Conservation (phyloP, 2,329 filamentous ascomycete species). For the Colletotrichum eremochloae region DNA sequence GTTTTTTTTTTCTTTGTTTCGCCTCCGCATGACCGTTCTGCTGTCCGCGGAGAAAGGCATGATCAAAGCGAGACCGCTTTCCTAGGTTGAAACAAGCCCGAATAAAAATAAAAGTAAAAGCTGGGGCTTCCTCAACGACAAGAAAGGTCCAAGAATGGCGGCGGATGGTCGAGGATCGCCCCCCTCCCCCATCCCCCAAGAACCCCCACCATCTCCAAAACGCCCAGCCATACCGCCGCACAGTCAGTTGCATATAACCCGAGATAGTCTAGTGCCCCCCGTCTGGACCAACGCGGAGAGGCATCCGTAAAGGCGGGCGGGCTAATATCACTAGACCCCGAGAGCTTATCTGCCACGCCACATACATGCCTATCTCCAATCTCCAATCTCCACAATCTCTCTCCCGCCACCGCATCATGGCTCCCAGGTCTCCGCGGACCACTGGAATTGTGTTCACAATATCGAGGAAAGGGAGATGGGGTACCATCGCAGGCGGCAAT, state of each 20-base stretch:
- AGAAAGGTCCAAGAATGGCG: background rate
- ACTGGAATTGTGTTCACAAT: background rate
- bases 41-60: background rate
- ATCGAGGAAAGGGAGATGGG: no score
- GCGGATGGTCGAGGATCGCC: background rate
- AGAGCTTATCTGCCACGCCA: constrained; percentile 27
- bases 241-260: background rate
- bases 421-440: constrained; percentile 23
- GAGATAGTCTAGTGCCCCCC: no score
- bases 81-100: background rate
- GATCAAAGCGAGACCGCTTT: background rate
- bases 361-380: constrained; percentile 3
- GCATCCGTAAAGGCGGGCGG: background rate
- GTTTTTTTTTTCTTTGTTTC: background rate
- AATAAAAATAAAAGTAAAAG: background rate
- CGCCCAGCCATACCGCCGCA: no score
- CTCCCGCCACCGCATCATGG: constrained; percentile 9
- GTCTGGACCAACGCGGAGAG: no score
- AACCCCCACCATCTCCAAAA: no score
- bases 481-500: background rate
- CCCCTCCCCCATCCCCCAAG: no score
- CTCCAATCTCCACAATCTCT: background rate
- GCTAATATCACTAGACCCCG: constrained; percentile 1
- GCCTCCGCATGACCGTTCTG: background rate
- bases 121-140: background rate